Base-by-base conservation (phyloP, 202 grass and related monocot genomes). In the Miscanthus sacchariflorus region DNA sequence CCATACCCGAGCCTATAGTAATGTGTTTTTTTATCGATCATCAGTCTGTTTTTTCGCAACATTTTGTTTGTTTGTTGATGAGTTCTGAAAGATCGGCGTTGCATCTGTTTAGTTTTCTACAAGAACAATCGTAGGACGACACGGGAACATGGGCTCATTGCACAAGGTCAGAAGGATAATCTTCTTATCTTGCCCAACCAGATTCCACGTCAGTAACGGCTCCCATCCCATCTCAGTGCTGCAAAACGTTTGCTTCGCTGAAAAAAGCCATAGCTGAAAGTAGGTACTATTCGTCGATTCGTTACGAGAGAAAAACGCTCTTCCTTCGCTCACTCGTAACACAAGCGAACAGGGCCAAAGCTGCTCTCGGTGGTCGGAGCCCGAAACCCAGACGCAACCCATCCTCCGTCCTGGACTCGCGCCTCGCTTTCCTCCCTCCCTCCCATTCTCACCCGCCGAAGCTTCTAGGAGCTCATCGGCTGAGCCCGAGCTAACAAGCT, bases 121-220 rank as follows among this genome's bases (percentile, higher is more conserved):
- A 7, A 19, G 19, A 63, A 61, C 2, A 42, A 9, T 8, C 6
- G 24, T 67, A 6, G 11, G 12, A 67, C 24, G 24, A 28, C 64
- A 67, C 1, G 12, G 64, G 64, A 67, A 28, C 65, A 68, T 33
- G 63, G 48, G 44, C 65, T 68, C 12, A 2, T 33, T 14, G 27
- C 65, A 33, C 5, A 14, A 67, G 25, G 5, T 19, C 15, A 39
- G 17, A 38, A 39, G 7, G 68, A 18, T 63, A 24, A 63, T 33
- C 28, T 68, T 30, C 49, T 77, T 77, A 61, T 78, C 76, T 59
- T 39, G 50, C 10, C 76, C 50, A 23, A 3, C 17, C 11, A 61
- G 10, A 39, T 61, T 61, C 52, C 50, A 78, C 76, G 76, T 61
- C 52, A 78, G 46, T 35, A 77, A 77, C 17, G 15, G 25, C 15